Base-by-base conservation (phyloP, 2,329 filamentous ascomycete species). In the Pseudocercospora fuligena region DNA sequence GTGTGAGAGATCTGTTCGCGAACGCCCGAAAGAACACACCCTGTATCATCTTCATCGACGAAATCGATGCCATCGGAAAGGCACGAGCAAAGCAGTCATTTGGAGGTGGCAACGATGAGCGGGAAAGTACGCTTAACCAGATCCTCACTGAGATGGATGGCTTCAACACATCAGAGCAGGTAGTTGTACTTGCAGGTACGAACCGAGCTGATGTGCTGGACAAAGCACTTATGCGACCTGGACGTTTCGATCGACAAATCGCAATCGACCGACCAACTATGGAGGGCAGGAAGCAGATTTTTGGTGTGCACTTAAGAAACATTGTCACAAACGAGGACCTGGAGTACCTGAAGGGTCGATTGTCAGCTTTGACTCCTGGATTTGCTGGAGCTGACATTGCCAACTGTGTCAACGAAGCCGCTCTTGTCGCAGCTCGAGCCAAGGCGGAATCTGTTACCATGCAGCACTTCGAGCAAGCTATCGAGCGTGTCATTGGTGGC, bases 121-220 rank as follows among this genome's bases (percentile, higher is more conserved):
- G 95, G 68, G 95, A 99, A 82, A 92, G 92, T 57, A 99, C 95
- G 0, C 89, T 99, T 29, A 99, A 99, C 81, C 95, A 99, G 82
- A 98, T 99, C 68, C 84, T 99, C 62, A 99, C 95, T 0, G 95
- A 99, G 80, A 99, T 99, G 95, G 95, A 99, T 78, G 95, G 94
- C 66, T 98, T 98, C 88, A 97, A 97, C 81, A 98, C 94, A 7
- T 88, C 90, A 1, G 94, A 98, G 76, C 94, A 98, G 82, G 92
- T 99, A 49, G 94, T 99, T 61, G 95, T 99, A 33, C 87, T 99
- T 69, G 95, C 95, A 58, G 95, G 95, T 82, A 99, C 95, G 64
- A 99, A 99, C 82, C 88, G 95, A 81, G 91, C 93, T 11, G 95
- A 99, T 79, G 89, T 98, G 57, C 87, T 99, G 49, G 95, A 99